These are phyloP conservation scores for Collariella sp. DNA, from an alignment of 495 filamentous ascomycete genomes.

Conservation along the genomic window DNA sequence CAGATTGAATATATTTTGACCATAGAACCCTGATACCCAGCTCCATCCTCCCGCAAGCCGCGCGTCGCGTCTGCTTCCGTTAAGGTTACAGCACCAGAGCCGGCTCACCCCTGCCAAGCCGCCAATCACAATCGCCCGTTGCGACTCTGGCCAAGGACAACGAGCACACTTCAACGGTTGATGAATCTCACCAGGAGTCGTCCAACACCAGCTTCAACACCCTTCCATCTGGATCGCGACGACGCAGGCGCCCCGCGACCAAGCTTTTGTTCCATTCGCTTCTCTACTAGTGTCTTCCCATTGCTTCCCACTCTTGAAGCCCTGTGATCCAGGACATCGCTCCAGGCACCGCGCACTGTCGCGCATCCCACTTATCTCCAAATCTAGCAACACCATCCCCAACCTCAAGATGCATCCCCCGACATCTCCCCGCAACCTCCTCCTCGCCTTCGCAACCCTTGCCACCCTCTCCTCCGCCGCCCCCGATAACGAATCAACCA, in stretches of 20 bases:
- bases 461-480: slow-evolving; percentile 12
- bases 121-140: background rate
- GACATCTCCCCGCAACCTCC: slow-evolving; percentile 1
- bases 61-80: too few relatives aligned
- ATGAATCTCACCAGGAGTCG: background rate
- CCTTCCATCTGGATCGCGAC: background rate
- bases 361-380: too few relatives aligned
- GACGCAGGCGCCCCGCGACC: background rate
- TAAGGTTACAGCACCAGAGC: background rate
- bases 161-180: background rate
- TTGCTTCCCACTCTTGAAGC: too few relatives aligned
- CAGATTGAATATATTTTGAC: too few relatives aligned
- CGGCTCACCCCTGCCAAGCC: background rate
- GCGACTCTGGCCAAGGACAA: background rate
- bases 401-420: slow-evolving; percentile 17
- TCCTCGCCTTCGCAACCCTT: slow-evolving; percentile 19
- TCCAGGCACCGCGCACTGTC: too few relatives aligned
- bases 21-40: too few relatives aligned
- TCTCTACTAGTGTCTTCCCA: background rate
- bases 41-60: too few relatives aligned
- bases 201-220: background rate
- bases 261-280: background rate
- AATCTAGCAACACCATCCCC: background rate
- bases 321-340: too few relatives aligned
- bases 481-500: slow-evolving; percentile 12